Evolutionary conservation across 768 basidiomycete species (phyloP), one percentile per base, ranked within the genome.

Genomic region (Termitomyces sp.): DNA sequence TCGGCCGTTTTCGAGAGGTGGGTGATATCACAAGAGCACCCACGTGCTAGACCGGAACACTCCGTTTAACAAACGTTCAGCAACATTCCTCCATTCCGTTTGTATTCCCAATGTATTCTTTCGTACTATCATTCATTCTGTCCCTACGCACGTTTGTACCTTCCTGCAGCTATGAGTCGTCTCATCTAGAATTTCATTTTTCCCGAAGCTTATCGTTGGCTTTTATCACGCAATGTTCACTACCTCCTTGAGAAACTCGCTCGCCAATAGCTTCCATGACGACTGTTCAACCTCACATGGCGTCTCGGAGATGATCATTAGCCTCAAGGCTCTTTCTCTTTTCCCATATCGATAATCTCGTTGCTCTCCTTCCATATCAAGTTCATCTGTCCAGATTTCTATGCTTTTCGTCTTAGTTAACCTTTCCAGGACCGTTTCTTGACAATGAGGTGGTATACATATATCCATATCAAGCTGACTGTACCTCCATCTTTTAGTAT

Each of bases 31-130:
- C 53, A 54, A 55, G 42, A 49, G 40, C 6, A 54, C 66, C 23
- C 72, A 71, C 70, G 71, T 71, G 70, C 65, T 15, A 61, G 53
- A 55, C 62, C 70, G 67, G 66, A 66, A 59, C 57, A 65, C 63
- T 62, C 69, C 67, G 67, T 58, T 54, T 10, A 48, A 31, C 56
- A 59, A 62, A 62, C 61, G 58, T 62, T 62, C 58, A 62, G 54
- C 48, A 54, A 59, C 50, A 56, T 55, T 59, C 55, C 44, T 55
- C 44, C 58, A 56, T 50, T 53, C 49, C 56, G 44, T 53, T 33
- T 37, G 50, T 49, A 15, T 49, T 21, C 26, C 37, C 45, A 42
- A 21, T 12, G 17, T 19, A 11, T 37, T 33, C 11, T 44, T n/a
- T 46, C 31, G 14, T 9, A 35, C 50, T 28, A n/a, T 53, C 47